A percentile compares a stretch with the other conserved stretches of the same genome.
These are phyloP conservation scores for Cardamine occulta DNA, from an alignment of 345 rosid species.

Conservation along the genomic window DNA sequence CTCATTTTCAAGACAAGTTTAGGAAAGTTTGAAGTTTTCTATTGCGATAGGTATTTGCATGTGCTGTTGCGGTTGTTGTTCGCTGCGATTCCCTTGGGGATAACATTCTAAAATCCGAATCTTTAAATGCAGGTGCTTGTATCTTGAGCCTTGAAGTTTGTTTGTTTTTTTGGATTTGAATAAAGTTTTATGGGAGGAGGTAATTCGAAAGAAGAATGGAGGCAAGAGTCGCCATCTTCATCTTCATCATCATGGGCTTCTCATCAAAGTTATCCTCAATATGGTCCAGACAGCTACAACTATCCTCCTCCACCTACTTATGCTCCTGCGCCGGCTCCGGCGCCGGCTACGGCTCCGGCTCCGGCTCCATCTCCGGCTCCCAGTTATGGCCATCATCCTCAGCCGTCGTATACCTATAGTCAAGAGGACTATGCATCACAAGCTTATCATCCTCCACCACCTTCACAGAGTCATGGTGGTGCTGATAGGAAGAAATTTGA, in stretches of 20 bases:
- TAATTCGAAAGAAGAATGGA: constrained; percentile 60
- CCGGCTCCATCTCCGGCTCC: background rate
- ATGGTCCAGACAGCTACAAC: constrained; percentile 54
- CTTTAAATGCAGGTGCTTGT: constrained; percentile 23
- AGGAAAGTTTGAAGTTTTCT: constrained; percentile 2
- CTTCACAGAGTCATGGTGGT: constrained; percentile 27
- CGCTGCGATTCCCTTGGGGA: background rate
- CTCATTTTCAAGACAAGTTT: background rate
- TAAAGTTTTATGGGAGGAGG: constrained; percentile 65
- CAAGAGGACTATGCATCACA: constrained; percentile 45
- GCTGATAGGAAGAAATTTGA: constrained; percentile 59
- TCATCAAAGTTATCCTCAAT: constrained; percentile 46
- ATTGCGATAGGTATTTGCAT: constrained; percentile 20
- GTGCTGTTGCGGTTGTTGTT: background rate
- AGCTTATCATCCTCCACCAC: constrained; percentile 42
- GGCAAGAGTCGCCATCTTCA: constrained; percentile 35
- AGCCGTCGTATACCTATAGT: constrained; percentile 20
- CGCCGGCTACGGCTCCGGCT: constrained; percentile 25
- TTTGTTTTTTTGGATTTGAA: background rate
- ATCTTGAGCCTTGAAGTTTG: constrained; percentile 19
- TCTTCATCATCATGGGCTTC: constrained; percentile 60
- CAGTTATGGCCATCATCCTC: constrained; percentile 22
- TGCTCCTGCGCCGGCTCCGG: constrained; percentile 25
- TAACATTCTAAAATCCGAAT: constrained; percentile 8
- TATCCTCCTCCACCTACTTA: constrained; percentile 45